phyloP scores from a whole-genome alignment of 345 rosid species.

The Rhizophora apiculata region DNA sequence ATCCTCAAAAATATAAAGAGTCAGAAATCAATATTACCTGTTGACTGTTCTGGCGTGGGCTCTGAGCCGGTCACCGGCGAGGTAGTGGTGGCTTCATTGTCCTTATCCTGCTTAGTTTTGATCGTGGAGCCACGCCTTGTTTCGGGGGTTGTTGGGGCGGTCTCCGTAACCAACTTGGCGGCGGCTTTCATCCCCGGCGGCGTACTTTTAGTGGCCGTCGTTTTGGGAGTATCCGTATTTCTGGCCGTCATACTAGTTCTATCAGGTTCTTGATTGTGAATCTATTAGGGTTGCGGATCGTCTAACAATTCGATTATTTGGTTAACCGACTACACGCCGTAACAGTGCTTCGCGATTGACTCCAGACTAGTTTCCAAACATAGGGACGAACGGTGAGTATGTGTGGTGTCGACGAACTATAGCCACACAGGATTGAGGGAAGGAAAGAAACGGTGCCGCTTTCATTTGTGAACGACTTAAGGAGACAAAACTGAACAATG shows the following conservation, averaged over 20 bases:
- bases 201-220: conserved; percentile 29
- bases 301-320: no score
- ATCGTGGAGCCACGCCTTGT: conserved; percentile 21
- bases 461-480: no score
- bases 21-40: conserved; percentile 23
- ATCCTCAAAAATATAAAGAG: background rate
- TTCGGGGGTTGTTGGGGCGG: conserved; percentile 16
- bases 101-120: conserved; percentile 25
- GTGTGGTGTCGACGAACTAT: no score
- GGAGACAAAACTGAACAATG: no score
- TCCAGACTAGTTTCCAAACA: no score
- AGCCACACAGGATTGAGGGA: no score
- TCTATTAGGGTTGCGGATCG: no score
- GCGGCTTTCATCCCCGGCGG: conserved; percentile 36
- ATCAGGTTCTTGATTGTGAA: no score
- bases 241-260: conserved; percentile 32
- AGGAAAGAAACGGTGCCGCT: no score
- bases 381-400: no score
- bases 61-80: conserved; percentile 12
- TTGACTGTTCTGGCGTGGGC: conserved; percentile 24
- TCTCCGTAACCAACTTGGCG: conserved; percentile 7
- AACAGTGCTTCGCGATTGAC: no score
- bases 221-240: conserved; percentile 24
- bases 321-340: no score
- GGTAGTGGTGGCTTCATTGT: conserved; percentile 18